Percentiles rank a stretch among this genome's conserved stretches.
These are phyloP conservation scores for Paracorniculantispora psalliotae DNA, from an alignment of 2,329 filamentous ascomycete species.

Conservation along the genomic window DNA sequence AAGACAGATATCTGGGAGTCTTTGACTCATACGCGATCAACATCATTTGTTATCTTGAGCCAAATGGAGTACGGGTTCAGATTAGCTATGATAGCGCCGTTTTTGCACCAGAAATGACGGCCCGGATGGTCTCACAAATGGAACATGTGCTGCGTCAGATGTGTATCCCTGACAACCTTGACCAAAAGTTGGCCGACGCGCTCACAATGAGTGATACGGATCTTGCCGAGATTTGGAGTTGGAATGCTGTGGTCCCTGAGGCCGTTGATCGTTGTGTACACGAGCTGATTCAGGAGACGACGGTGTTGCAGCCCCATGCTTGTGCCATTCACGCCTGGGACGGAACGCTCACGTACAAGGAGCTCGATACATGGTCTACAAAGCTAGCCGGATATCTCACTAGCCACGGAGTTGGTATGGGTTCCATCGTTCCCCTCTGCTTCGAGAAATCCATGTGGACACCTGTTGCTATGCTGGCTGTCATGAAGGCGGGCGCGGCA, in stretches of 20 bases:
- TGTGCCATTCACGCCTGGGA: slow-evolving; percentile 41
- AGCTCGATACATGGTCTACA: slow-evolving; percentile 24
- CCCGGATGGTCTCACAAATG: neutral
- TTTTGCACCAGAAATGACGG: neutral
- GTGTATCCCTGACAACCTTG: neutral
- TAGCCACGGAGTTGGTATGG: slow-evolving; percentile 22
- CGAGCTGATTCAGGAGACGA: slow-evolving; percentile 34
- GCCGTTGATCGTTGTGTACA: slow-evolving; percentile 30
- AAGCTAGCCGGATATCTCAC: slow-evolving; percentile 15
- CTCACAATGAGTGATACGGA: slow-evolving; percentile 14
- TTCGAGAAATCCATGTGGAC: slow-evolving; percentile 25
- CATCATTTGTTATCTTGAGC: slow-evolving; percentile 14
- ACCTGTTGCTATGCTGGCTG: slow-evolving; percentile 20
- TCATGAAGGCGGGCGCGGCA: slow-evolving; percentile 22
- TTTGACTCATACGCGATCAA: slow-evolving; percentile 17
- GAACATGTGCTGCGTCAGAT: slow-evolving; percentile 7
- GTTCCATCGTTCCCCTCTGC: slow-evolving; percentile 20
- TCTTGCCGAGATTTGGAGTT: slow-evolving; percentile 5
- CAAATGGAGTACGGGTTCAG: slow-evolving; percentile 12
- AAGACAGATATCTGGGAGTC: slow-evolving; percentile 9
- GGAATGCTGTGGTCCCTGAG: slow-evolving; percentile 16
- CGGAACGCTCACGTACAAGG: slow-evolving; percentile 35
- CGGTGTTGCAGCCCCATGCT: slow-evolving; percentile 25
- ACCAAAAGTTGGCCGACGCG: neutral
- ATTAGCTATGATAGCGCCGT: neutral